Base-by-base conservation (phyloP, 176 grass and related monocot genomes). In the Eleusine indica region DNA sequence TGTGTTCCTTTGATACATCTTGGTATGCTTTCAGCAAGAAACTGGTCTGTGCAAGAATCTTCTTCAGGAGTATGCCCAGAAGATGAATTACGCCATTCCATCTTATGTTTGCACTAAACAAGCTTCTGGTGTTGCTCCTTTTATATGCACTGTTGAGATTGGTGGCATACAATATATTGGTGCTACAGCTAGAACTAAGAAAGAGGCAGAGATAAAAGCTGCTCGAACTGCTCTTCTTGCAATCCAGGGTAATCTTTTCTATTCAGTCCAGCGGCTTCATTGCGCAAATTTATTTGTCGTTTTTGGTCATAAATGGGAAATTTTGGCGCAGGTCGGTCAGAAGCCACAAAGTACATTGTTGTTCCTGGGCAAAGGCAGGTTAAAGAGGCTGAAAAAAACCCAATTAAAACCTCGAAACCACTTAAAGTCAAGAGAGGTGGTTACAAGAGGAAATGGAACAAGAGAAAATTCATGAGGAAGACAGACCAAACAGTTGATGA, bases 61-160 rank as follows among this genome's bases (percentile, higher is more conserved):
- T 80, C 91, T 99, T 78, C 93, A 99, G 85, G 96, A 99, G 80
- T 99, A 99, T 69, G 93, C 96, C 38, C 93, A 96, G 76, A 99
- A 99, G 87, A 99, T 96, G 93, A 99, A 99, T 77, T 99, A 92
- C 32, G 96, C 93, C 39, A 92, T 94, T 69, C 96, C 96, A 84
- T 99, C 93, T 58, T 99, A 96, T 73, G 72, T 87, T 32, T 94
- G 83, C 77, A 86, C 73, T 53, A 94, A 85, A 87, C 84, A 82
- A 90, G 77, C 87, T 46, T 89, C 86, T 63, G 86, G 83, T 3
- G 40, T 77, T 65, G 79, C 75, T 77, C 89, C 89, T 46, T 96
- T 83, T 75, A 76, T 84, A 81, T 99, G 93, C 89, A 96, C 89
- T 4, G 87, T 99, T 48, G 96, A 96, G 74, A 92, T 99, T 77